Evolutionary conservation across 768 basidiomycete species (phyloP).

Genomic region (Macrolepiota dolichaula): DNA sequence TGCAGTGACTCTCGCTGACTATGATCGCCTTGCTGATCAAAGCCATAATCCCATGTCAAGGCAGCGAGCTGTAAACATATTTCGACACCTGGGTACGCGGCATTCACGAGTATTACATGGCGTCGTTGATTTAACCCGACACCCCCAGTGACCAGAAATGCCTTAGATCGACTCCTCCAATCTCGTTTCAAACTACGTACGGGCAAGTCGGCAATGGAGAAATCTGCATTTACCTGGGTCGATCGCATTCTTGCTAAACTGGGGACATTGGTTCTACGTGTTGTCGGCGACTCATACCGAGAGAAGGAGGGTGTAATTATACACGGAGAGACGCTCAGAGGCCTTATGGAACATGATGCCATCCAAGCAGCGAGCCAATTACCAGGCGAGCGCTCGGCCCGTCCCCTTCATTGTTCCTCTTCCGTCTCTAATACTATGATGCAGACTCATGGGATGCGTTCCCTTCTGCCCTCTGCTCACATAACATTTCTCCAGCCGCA

Average conservation of each 20-base stretch:
- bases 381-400: slow-evolving; percentile 43
- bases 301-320: neutral
- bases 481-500: slow-evolving; percentile 54
- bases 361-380: slow-evolving; percentile 63
- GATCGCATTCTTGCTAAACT: slow-evolving; percentile 5
- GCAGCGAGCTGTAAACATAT: neutral
- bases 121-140: no score
- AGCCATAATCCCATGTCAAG: neutral
- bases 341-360: slow-evolving; percentile 46
- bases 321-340: slow-evolving; percentile 24
- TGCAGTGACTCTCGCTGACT: neutral
- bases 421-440: neutral
- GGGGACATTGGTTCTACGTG: slow-evolving; percentile 3
- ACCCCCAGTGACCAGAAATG: slow-evolving; percentile 10
- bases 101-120: neutral
- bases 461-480: slow-evolving; percentile 41
- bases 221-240: neutral
- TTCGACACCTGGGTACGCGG: neutral
- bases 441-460: slow-evolving; percentile 56
- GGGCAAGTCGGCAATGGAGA: neutral
- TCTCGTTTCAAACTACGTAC: slow-evolving; percentile 4
- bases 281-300: slow-evolving; percentile 10
- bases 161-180: slow-evolving; percentile 12
- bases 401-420: neutral
- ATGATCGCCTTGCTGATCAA: neutral